Percentiles rank a stretch among this genome's conserved stretches.
phyloP scores from a whole-genome alignment of 805 yeast genomes.

The Cyberlindnera sargentensis region DNA sequence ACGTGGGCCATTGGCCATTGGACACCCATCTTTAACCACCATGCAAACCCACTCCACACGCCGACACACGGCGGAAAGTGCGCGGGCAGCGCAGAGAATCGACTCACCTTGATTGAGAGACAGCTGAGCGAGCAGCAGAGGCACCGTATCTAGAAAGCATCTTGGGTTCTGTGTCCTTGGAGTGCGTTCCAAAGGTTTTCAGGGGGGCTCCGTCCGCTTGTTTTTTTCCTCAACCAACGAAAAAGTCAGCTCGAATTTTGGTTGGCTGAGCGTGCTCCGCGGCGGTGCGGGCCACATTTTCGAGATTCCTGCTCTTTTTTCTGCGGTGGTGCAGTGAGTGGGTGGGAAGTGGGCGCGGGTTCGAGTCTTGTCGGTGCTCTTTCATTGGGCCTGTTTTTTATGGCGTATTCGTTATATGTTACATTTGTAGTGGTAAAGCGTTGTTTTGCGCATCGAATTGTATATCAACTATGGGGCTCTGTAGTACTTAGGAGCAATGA shows the following conservation, averaged over 20 bases:
- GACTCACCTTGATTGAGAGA: conserved; percentile 12
- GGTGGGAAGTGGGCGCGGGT: no score
- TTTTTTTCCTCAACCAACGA: conserved; percentile 1
- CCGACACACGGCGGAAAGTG: not conserved
- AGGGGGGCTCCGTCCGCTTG: conserved; percentile 1
- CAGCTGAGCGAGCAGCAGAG: conserved; percentile 26
- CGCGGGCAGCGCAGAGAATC: not conserved
- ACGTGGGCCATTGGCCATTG: not conserved
- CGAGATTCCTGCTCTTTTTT: no score
- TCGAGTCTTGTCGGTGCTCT: no score
- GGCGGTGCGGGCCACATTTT: not conserved
- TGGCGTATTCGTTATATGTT: not conserved
- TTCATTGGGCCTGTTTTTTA: no score
- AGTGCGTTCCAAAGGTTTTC: not conserved
- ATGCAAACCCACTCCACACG: not conserved
- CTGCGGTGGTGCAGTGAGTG: no score
- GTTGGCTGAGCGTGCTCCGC: conserved; percentile 15
- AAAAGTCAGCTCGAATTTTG: conserved; percentile 13
- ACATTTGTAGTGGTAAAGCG: not conserved
- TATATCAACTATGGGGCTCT: conserved; percentile 20
- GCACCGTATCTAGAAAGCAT: conserved; percentile 25
- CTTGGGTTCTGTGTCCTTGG: conserved; percentile 4
- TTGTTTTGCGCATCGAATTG: not conserved
- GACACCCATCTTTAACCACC: not conserved
- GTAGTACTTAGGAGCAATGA: conserved; percentile 69